Evolutionary conservation across 345 rosid genomes (phyloP).

Genomic region (Triadica sebifera): DNA sequence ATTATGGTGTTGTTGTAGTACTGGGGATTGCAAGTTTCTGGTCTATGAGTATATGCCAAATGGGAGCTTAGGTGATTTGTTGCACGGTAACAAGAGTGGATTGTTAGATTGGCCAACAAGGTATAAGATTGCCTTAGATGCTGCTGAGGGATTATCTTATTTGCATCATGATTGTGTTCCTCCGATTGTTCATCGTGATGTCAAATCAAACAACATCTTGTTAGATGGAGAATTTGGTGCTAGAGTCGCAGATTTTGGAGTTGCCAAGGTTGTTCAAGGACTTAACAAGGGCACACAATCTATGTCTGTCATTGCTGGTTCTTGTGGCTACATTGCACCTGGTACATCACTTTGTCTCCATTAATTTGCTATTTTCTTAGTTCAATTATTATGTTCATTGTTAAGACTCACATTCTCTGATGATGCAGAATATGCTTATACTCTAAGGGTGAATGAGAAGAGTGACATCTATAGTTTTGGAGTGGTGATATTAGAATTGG

Average conservation of each 20-base stretch:
- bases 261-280: conserved; percentile 65
- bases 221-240: conserved; percentile 71
- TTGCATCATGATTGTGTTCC: conserved; percentile 94
- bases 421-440: conserved; percentile 75
- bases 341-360: conserved; percentile 37
- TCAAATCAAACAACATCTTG: conserved; percentile 83
- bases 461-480: conserved; percentile 94
- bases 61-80: conserved; percentile 76
- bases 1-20: conserved; percentile 75
- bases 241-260: conserved; percentile 86
- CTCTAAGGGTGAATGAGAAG: conserved; percentile 88
- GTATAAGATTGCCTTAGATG: conserved; percentile 71
- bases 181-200: conserved; percentile 88
- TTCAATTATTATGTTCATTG: background rate
- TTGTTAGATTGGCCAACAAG: conserved; percentile 67
- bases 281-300: conserved; percentile 48
- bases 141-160: conserved; percentile 84
- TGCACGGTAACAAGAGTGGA: conserved; percentile 56
- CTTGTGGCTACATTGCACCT: conserved; percentile 95
- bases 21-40: conserved; percentile 60
- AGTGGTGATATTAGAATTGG: conserved; percentile 75
- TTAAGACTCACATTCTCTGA: background rate
- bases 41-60: conserved; percentile 93
- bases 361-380: background rate
- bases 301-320: conserved; percentile 88